Evolutionary conservation across 1,284 basidiomycete genomes (phyloP), one percentile per base, ranked within the genome.

Genomic region (Entoloma clypeatum): DNA sequence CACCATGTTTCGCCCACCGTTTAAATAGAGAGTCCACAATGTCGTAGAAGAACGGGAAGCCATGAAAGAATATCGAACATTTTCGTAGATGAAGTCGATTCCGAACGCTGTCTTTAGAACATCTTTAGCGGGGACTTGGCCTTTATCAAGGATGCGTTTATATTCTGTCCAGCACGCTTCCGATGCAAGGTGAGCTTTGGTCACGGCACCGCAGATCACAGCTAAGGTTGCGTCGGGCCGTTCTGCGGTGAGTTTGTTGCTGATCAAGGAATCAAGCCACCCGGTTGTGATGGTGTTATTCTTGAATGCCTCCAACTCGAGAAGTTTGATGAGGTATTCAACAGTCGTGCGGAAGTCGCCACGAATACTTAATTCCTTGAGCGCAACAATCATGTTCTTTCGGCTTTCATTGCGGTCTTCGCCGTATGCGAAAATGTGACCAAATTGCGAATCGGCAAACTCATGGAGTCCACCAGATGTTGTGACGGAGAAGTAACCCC

Each of bases 401-500:
- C 96, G 71, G 56, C 89, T 90, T 67, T 99, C 95, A 49, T 81
- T 75, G 54, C 96, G 89, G 63, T 99, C 94, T 64, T 95, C 89
- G 44, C 96, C 96, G 60, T 98, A 99, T 21, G 96, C 95, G 58
- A 99, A 99, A 61, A 99, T 96, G 64, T 99, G 96, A 41, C 96
- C 96, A 61, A 99, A 99, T 58, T 98, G 92, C 18, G 92, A 96
- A 64, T 97, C 93, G 39, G 96, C 96, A 58, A 94, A 99, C 68
- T 99, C 94, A 70, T 99, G 96, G 44, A 99, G 79, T 64, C 93
- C 96, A 65, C 96, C 96, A 19, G 93, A 86, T 26, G 86, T 86
- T 41, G 83, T 84, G 57, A 99, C 96, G 16, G 95, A 98, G 77
- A 99, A 99, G 75, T 99, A 95, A 56, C 96, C 96, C 96, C 96